phyloP scores from a whole-genome alignment of 345 rosid species.

The Pistacia vera region DNA sequence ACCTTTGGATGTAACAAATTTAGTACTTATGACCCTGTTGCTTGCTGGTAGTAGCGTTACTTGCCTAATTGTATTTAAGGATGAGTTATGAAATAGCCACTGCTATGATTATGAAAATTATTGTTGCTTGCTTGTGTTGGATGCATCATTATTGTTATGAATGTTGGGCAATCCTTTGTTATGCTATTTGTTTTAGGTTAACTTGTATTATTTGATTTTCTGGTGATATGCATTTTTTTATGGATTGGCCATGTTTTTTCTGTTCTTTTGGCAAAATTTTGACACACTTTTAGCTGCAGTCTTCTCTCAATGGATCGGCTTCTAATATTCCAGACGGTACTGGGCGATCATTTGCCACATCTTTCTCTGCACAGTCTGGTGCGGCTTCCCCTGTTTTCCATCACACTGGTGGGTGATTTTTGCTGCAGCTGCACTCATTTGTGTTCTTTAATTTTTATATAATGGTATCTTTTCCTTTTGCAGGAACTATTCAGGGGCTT shows the following conservation, averaged over 20 bases:
- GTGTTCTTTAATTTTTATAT: constrained; percentile 18
- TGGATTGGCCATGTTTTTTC: not conserved
- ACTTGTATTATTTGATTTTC: not conserved
- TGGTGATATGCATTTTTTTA: not conserved
- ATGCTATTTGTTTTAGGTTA: not conserved
- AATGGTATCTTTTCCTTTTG: constrained; percentile 18
- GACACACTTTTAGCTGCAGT: constrained; percentile 50
- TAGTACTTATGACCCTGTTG: not conserved
- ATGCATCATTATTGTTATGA: not conserved
- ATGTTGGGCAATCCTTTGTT: not conserved
- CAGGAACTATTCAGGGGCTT: constrained; percentile 86
- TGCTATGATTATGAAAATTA: not conserved
- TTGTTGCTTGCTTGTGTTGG: not conserved
- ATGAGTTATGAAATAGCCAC: not conserved
- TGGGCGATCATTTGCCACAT: constrained; percentile 74
- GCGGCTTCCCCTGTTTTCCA: constrained; percentile 83
- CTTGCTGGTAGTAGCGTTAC: not conserved
- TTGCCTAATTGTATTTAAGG: not conserved
- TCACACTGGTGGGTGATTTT: constrained; percentile 61
- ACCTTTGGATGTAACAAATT: not conserved
- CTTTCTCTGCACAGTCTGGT: constrained; percentile 95
- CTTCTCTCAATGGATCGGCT: constrained; percentile 84
- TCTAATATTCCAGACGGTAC: constrained; percentile 86
- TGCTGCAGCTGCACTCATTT: constrained; percentile 14
- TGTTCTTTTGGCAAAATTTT: not conserved